Evolutionary conservation across 768 basidiomycete genomes (phyloP), one percentile per base, ranked within the genome.

Genomic region (Russula brevipes): DNA sequence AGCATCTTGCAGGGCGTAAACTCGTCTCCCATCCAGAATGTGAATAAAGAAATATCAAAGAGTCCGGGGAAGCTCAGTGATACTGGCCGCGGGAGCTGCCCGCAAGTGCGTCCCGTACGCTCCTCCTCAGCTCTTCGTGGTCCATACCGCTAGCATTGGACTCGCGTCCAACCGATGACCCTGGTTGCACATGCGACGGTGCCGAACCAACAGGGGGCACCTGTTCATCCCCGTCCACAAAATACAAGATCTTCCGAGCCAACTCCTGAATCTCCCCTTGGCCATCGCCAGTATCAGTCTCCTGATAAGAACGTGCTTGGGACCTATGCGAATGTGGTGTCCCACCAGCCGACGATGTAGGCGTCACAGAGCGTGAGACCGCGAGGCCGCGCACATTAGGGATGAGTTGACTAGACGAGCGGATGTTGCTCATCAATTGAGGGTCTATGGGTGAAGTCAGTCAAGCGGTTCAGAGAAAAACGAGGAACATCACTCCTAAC

Each of bases 181-280:
- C 85, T 24, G 85, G 85, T 66, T 85, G 84, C 68, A 85, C 77
- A 63, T 89, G 87, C 33, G 87, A 88, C 17, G 79, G 82, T 14
- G 83, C 75, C 31, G 82, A 79, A 69, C 87, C 88, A 47, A 82
- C 83, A 6, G 85, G 81, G 57, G 82, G 76, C 42, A 81, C 73
- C 8, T 79, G 81, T 36, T 89, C 88, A 1, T 89, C 89, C 33
- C 84, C 84, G 46, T 96, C 92, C 17, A 93, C 86, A 69, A 94
- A 84, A 69, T 95, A 93, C 58, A 95, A 75, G 56, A 97, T 97
- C 66, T 92, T 83, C 50, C 88, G 80, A 8, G 89, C 87, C 49
- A 98, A 82, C 33, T 88, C 77, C 65, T 91, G 87, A 66, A 98
- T 98, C 77, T 98, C 96, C 42, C 89, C 87, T 67, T 91, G 89